phyloP scores from a whole-genome alignment of 495 filamentous ascomycete genomes.

The Lasiosphaeria miniovina region DNA sequence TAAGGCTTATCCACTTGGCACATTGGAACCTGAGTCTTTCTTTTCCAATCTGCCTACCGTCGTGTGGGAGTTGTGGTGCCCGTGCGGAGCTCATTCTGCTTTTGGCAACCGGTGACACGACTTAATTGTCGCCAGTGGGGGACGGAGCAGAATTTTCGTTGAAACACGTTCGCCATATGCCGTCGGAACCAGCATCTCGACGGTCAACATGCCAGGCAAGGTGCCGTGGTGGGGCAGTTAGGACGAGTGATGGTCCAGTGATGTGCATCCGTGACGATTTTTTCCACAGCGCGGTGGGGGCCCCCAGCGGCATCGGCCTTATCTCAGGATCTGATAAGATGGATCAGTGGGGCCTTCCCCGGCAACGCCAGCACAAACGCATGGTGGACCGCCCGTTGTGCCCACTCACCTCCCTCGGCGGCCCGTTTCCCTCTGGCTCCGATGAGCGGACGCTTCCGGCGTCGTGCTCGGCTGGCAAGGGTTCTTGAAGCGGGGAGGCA shows the following conservation, averaged over 20 bases:
- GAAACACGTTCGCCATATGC: no score
- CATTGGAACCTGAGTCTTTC: no score
- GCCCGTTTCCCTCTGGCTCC: constrained; percentile 9
- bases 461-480: background rate
- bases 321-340: constrained; percentile 56
- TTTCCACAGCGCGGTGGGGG: constrained; percentile 20
- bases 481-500: constrained; percentile 6
- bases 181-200: no score
- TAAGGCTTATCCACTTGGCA: no score
- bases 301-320: constrained; percentile 42
- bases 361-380: constrained; percentile 1
- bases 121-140: constrained; percentile 16
- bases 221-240: constrained; percentile 12
- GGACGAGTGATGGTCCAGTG: constrained; percentile 15
- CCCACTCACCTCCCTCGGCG: constrained; percentile 4
- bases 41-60: no score
- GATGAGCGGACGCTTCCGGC: constrained; percentile 10
- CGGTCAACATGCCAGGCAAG: background rate
- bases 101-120: constrained; percentile 23
- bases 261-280: constrained; percentile 16
- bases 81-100: constrained; percentile 18
- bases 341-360: constrained; percentile 20
- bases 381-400: background rate
- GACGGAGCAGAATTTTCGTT: constrained; percentile 13
- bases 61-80: constrained; percentile 3